Evolutionary conservation across 805 yeast genomes (phyloP).

Genomic region (Metschnikowia matae): DNA sequence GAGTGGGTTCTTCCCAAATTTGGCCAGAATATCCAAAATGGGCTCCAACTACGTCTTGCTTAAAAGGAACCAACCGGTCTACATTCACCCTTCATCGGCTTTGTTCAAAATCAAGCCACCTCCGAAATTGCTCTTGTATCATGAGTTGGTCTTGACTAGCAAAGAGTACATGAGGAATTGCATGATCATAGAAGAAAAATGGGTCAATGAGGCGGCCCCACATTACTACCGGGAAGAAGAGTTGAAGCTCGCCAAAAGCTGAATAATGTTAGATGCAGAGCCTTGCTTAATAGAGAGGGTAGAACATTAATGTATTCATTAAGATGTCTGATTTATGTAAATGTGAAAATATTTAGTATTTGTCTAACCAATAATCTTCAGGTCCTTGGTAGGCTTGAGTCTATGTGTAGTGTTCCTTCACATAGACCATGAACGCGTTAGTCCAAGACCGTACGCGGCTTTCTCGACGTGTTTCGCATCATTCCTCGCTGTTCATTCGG

Average conservation of each 20-base stretch:
- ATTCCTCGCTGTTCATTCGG: background rate
- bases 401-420: background rate
- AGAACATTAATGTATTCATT: background rate
- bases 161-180: constrained; percentile 87
- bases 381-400: too few relatives aligned
- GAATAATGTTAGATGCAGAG: background rate
- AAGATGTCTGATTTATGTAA: background rate
- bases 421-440: background rate
- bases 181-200: constrained; percentile 63
- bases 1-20: constrained; percentile 66
- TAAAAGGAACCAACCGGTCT: constrained; percentile 67
- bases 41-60: constrained; percentile 70
- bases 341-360: too few relatives aligned
- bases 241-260: constrained; percentile 8
- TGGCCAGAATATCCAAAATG: constrained; percentile 52
- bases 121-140: constrained; percentile 69
- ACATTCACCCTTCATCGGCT: constrained; percentile 82
- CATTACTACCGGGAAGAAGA: constrained; percentile 42
- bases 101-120: constrained; percentile 65
- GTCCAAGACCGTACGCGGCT: background rate
- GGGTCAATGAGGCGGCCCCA: constrained; percentile 75
- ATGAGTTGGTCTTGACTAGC: constrained; percentile 78
- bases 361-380: too few relatives aligned
- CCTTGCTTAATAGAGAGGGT: background rate
- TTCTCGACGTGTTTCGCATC: background rate